Percentiles rank a stretch among this genome's conserved stretches.
Evolutionary conservation across 495 filamentous ascomycete genomes (phyloP).

Genomic region (Ramalina peruviana): DNA sequence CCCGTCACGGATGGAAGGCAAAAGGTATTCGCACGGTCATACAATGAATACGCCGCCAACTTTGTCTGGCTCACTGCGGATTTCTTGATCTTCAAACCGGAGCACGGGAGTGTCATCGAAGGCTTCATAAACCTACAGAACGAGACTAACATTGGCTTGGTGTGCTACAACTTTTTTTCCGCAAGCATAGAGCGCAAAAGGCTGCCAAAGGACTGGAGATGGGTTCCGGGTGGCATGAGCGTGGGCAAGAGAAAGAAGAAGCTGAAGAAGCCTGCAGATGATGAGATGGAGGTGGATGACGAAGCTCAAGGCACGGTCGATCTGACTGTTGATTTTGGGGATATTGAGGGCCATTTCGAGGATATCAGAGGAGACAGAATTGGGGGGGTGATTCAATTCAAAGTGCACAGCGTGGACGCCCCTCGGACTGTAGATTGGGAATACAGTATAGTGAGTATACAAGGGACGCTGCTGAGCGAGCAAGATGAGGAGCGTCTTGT

Average conservation of each 20-base stretch:
- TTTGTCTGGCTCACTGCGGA: slow-evolving; percentile 62
- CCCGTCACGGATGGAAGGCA: slow-evolving; percentile 19
- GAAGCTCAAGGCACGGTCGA: slow-evolving; percentile 13
- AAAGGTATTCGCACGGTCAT: slow-evolving; percentile 36
- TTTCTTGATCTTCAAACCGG: slow-evolving; percentile 55
- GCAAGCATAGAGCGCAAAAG: slow-evolving; percentile 52
- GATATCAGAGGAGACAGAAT: slow-evolving; percentile 48
- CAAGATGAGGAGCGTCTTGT: slow-evolving; percentile 28
- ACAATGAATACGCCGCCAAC: slow-evolving; percentile 53
- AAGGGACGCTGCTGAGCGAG: slow-evolving; percentile 48
- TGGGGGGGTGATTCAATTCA: slow-evolving; percentile 44
- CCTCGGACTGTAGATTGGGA: slow-evolving; percentile 42
- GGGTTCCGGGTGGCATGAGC: slow-evolving; percentile 27
- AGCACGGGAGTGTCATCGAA: slow-evolving; percentile 41
- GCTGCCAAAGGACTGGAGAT: slow-evolving; percentile 55
- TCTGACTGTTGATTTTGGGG: slow-evolving; percentile 24
- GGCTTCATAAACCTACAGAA: slow-evolving; percentile 60
- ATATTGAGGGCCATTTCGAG: slow-evolving; percentile 42
- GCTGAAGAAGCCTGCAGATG: slow-evolving; percentile 9
- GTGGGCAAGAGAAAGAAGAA: slow-evolving; percentile 24
- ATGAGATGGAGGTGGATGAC: slow-evolving; percentile 11
- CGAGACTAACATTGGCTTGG: slow-evolving; percentile 54
- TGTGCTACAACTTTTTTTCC: slow-evolving; percentile 64
- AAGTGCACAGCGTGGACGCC: slow-evolving; percentile 49
- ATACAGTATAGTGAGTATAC: slow-evolving; percentile 50